Conservation (phyloP, 2,329 filamentous ascomycete species). For the Ceratocystis destructans region DNA sequence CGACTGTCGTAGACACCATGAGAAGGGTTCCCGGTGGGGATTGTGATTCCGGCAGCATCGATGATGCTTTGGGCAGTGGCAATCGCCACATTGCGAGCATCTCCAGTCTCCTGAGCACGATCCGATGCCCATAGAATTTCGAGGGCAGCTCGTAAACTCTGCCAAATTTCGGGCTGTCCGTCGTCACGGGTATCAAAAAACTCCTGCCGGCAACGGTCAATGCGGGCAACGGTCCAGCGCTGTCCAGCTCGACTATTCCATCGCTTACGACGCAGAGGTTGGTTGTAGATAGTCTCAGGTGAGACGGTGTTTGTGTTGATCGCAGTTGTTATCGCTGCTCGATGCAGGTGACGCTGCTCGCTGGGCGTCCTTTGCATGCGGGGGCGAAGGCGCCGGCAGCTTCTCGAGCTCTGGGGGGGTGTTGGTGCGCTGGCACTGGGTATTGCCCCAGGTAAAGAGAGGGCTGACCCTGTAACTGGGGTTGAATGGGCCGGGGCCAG, state of each 20-base stretch:
- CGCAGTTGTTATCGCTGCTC: not conserved
- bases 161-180: constrained; percentile 67
- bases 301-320: not conserved
- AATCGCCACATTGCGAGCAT: constrained; percentile 30
- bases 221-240: constrained; percentile 53
- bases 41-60: constrained; percentile 60
- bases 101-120: constrained; percentile 26
- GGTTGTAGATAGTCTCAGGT: constrained; percentile 38
- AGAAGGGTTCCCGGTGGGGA: constrained; percentile 58
- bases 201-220: constrained; percentile 59
- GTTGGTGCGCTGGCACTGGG: not conserved
- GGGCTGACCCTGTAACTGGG: not conserved
- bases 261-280: constrained; percentile 49
- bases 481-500: not conserved
- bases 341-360: not conserved
- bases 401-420: not conserved
- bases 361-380: not conserved
- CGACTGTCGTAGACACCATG: constrained; percentile 59
- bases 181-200: constrained; percentile 88
- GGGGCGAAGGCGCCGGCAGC: not conserved
- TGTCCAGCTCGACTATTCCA: constrained; percentile 38
- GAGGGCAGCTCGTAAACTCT: constrained; percentile 53
- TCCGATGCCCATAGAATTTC: constrained; percentile 51
- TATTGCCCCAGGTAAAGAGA: not conserved
- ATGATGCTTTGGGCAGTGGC: constrained; percentile 68